phyloP scores from a whole-genome alignment of 2,329 filamentous ascomycete species.

The Stachybotrys echinatus region DNA sequence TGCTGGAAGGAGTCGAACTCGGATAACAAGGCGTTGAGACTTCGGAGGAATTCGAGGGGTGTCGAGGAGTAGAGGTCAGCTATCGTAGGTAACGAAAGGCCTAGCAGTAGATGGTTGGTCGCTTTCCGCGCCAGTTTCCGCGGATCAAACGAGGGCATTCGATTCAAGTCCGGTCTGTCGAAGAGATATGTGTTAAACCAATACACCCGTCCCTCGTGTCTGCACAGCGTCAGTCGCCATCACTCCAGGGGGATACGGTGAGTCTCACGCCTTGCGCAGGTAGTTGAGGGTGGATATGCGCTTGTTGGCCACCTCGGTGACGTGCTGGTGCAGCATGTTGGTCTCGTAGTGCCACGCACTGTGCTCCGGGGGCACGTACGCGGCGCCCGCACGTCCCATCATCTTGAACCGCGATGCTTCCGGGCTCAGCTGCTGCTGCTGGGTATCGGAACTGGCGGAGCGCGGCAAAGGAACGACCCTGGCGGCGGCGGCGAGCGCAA shows the following conservation, averaged over 20 bases:
- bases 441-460: constrained; percentile 20
- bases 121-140: constrained; percentile 84
- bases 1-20: constrained; percentile 95
- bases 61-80: constrained; percentile 80
- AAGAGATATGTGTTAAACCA: constrained; percentile 99
- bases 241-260: constrained; percentile 1
- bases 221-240: constrained; percentile 29
- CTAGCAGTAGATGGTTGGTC: constrained; percentile 88
- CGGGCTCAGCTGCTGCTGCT: constrained; percentile 11
- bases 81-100: constrained; percentile 83
- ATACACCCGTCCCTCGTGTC: constrained; percentile 89
- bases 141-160: constrained; percentile 80
- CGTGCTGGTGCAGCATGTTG: constrained; percentile 48
- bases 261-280: constrained; percentile 75
- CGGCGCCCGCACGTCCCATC: constrained; percentile 34
- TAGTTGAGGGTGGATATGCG: constrained; percentile 93
- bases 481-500: constrained; percentile 44
- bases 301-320: constrained; percentile 85
- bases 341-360: constrained; percentile 4
- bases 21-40: constrained; percentile 75
- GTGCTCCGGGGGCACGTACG: constrained; percentile 13
- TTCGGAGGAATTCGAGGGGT: constrained; percentile 79
- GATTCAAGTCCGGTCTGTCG: constrained; percentile 71
- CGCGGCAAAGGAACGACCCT: constrained; percentile 27
- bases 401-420: constrained; percentile 35